Evolutionary conservation across 305 asterid species (phyloP), one percentile per base, ranked within the genome.

Genomic region (Solanum aculeatissimum): DNA sequence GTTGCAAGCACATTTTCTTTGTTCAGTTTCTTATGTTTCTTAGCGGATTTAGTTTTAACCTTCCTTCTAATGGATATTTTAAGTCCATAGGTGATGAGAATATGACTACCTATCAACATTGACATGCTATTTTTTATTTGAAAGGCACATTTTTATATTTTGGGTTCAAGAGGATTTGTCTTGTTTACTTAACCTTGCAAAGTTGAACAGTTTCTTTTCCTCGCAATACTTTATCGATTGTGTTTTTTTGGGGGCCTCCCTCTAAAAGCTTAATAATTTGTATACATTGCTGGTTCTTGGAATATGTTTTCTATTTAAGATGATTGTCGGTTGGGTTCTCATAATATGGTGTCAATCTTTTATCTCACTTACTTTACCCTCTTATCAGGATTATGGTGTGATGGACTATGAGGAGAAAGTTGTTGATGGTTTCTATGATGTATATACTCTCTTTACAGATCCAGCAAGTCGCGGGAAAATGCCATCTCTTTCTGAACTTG

Each of bases 351-450:
- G 10, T 51, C 53, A 72, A 66, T 66, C 80, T 72, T 43, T 74
- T 74, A 7, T 25, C 81, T 74, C 32, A 53, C 82, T 77, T 77
- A 53, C 16, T 51, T 77, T 27, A 51, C 43, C 45, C 29, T 27
- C 65, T 35, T 74, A 83, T 85, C 94, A 97, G 99, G 92, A 92
- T 90, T 95, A 93, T 63, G 93, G 97, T 58, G 91, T 93, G 83
- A 95, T 97, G 72, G 99, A 97, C 88, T 95, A 94, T 86, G 97
- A 90, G 86, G 99, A 97, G 90, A 95, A 89, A 89, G 92, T 97
- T 58, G 97, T 92, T 86, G 99, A 97, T 92, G 99, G 99, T 74
- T 97, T 97, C 91, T 97, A 94, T 87, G 99, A 97, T 89, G 92
- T 94, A 69, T 91, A 93, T 90, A 92, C 89, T 85, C 94, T 93